These are phyloP conservation scores for Suillus alpinus DNA, from an alignment of 768 basidiomycete species.

Conservation along the genomic window DNA sequence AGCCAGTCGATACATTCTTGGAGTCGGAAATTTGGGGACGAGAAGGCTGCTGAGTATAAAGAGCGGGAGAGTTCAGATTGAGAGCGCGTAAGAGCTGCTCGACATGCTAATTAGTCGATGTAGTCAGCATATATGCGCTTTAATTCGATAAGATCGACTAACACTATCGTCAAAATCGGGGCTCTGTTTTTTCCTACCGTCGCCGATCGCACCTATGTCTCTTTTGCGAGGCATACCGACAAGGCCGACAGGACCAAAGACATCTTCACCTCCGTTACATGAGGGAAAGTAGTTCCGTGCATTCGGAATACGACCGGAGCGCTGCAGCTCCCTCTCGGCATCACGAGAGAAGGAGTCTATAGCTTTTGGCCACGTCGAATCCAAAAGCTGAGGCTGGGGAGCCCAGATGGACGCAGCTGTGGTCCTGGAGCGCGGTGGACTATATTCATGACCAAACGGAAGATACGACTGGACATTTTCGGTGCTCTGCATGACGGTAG, in stretches of 20 bases:
- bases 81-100: constrained; percentile 78
- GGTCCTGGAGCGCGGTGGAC: constrained; percentile 40
- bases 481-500: constrained; percentile 26
- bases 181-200: constrained; percentile 65
- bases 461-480: constrained; percentile 24
- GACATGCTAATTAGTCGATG: constrained; percentile 53
- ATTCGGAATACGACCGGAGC: constrained; percentile 24
- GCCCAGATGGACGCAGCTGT: constrained; percentile 73
- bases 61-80: constrained; percentile 75
- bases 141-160: constrained; percentile 22
- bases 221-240: constrained; percentile 39
- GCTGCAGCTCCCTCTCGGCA: constrained; percentile 40
- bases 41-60: constrained; percentile 42
- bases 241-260: constrained; percentile 56
- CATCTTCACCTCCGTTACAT: constrained; percentile 49
- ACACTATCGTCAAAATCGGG: constrained; percentile 53
- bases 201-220: constrained; percentile 72
- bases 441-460: constrained; percentile 38
- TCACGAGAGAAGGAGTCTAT: constrained; percentile 60
- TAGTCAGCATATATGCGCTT: constrained; percentile 28
- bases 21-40: constrained; percentile 44
- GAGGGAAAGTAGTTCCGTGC: constrained; percentile 20
- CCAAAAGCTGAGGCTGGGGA: constrained; percentile 70
- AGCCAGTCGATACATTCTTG: constrained; percentile 38
- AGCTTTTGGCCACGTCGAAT: constrained; percentile 65